Conservation (phyloP, 495 filamentous ascomycete genomes). For the Friedmanniomyces simplex region DNA sequence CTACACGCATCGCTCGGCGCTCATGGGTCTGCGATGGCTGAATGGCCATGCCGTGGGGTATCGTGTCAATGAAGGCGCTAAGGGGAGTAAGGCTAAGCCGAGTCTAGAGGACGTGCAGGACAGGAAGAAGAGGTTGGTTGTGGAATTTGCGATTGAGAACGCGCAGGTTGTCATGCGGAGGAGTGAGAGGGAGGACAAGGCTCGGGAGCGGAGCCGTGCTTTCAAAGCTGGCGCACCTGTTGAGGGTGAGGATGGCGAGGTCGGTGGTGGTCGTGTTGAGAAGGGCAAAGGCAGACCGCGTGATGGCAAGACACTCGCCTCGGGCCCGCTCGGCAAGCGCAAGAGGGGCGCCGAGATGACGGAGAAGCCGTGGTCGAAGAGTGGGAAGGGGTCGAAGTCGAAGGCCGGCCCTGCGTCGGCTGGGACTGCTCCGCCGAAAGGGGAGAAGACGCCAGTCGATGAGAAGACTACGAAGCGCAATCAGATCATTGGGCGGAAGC, state of each 20-base stretch:
- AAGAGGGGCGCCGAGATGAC: slow-evolving; percentile 7
- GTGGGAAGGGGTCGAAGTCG: not conserved
- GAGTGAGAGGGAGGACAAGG: slow-evolving; percentile 58
- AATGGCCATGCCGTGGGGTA: slow-evolving; percentile 67
- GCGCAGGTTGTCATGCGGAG: slow-evolving; percentile 79
- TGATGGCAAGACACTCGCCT: not conserved
- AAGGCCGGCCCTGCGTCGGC: not conserved
- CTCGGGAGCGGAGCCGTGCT: slow-evolving; percentile 35
- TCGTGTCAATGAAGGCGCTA: slow-evolving; percentile 23
- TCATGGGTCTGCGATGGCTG: slow-evolving; percentile 91
- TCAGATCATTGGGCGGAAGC: slow-evolving; percentile 59
- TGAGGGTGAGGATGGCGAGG: not conserved
- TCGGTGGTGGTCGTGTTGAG: not conserved
- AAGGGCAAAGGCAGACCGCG: not conserved
- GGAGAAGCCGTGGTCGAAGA: not conserved
- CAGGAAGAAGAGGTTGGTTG: slow-evolving; percentile 70
- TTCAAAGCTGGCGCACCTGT: slow-evolving; percentile 15
- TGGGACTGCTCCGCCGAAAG: not conserved
- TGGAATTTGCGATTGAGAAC: slow-evolving; percentile 98
- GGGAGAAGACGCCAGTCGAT: slow-evolving; percentile 28
- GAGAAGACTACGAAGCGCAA: slow-evolving; percentile 51
- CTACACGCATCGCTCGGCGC: slow-evolving; percentile 79
- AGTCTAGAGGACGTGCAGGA: slow-evolving; percentile 41
- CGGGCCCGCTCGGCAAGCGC: not conserved
- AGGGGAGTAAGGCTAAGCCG: slow-evolving; percentile 22